phyloP scores from a whole-genome alignment of 2,329 filamentous ascomycete species.

The Hymenoscyphus repandus region DNA sequence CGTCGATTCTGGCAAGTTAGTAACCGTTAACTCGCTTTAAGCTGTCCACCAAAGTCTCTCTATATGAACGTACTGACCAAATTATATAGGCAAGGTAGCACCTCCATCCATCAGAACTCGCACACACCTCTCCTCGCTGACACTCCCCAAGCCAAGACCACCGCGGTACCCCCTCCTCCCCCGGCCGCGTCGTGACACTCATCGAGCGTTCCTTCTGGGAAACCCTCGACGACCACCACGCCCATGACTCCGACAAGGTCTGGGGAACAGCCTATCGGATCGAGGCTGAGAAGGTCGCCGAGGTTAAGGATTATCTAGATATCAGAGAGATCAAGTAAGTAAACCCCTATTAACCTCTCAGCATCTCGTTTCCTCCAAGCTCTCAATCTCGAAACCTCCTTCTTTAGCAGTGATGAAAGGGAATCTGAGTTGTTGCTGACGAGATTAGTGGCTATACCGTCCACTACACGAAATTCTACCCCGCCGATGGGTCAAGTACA shows the following conservation, averaged over 20 bases:
- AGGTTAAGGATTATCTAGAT: constrained; percentile 86
- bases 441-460: constrained; percentile 72
- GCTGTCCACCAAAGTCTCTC: not conserved
- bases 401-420: no score
- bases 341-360: not conserved
- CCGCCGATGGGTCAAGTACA: constrained; percentile 34
- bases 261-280: constrained; percentile 96
- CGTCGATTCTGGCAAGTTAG: constrained; percentile 93
- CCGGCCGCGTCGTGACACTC: constrained; percentile 88
- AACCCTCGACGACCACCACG: constrained; percentile 60
- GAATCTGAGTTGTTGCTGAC: no score
- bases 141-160: constrained; percentile 71
- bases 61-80: not conserved
- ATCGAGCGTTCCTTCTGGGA: constrained; percentile 83
- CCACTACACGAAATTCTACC: constrained; percentile 81
- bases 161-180: constrained; percentile 79
- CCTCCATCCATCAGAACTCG: constrained; percentile 1
- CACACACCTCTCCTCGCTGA: constrained; percentile 6
- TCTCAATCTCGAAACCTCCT: not conserved
- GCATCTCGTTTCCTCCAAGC: no score
- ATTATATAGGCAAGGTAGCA: not conserved
- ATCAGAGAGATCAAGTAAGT: constrained; percentile 81
- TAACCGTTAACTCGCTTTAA: not conserved
- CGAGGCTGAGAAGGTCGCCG: constrained; percentile 61
- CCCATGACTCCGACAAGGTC: constrained; percentile 61